Evolutionary conservation across 768 basidiomycete species (phyloP), one percentile per base, ranked within the genome.

Genomic region (Kondoa subrosea): DNA sequence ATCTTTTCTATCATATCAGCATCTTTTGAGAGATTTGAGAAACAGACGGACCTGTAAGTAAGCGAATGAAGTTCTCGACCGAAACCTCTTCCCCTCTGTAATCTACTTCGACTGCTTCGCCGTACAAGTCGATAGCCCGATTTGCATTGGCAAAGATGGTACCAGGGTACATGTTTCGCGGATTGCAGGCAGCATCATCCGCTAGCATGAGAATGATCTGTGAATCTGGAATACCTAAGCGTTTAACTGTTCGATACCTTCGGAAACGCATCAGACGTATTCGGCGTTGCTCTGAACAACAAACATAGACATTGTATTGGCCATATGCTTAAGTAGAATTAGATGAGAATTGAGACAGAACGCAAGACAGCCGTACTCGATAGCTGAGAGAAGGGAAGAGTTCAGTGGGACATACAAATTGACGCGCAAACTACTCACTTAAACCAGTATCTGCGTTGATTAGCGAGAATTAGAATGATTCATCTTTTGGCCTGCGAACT

Each of bases 151-250:
- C 86, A 75, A 90, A 97, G 2, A 99, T 91, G 61, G 85, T 87
- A 0, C 86, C 93, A 1, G 95, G 86, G 74, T 91, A 93, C 64
- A 83, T 85, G 79, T 99, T 97, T 56, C 93, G 83, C 4, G 89
- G 74, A 75, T 96, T 95, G 75, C 95, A 99, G 0, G 93, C 88
- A 1, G 83, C 88, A 76, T 97, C 95, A 76, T 99, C 95, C 3
- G 93, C 89, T 64, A 99, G 83, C 95, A 97, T 97, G 65, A 99
- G 85, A 77, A 99, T 93, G 76, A 99, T 97, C 73, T 97, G 92
- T 14, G 89, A 91, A 79, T 99, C 95, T 25, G 95, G 93, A 68
- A 99, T 95, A 16, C 95, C 95, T 12, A 99, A 83, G 4, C 92
- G 86, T 76, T 99, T 97, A 66, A 99, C 91, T 0, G 93, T 97